phyloP scores from a whole-genome alignment of 2,329 filamentous ascomycete genomes.

The Pestalotiopsis sp. region DNA sequence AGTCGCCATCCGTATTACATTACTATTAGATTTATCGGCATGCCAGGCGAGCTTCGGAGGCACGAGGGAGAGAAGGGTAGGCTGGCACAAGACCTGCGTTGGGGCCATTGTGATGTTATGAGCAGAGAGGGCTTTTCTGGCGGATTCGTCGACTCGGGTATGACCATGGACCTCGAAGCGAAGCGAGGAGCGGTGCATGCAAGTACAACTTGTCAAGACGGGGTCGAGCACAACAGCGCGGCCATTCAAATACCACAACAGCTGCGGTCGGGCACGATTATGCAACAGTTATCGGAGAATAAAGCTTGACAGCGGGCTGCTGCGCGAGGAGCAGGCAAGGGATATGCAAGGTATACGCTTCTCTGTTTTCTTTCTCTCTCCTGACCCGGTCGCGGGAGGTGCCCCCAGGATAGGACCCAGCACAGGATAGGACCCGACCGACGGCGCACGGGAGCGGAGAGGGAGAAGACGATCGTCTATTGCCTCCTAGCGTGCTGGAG shows the following conservation, averaged over 20 bases:
- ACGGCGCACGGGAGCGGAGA: not conserved
- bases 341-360: conserved; percentile 2
- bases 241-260: not conserved
- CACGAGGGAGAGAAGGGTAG: conserved; percentile 11
- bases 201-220: not conserved
- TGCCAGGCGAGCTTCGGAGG: not conserved
- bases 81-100: conserved; percentile 12
- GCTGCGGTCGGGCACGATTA: not conserved
- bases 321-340: not conserved
- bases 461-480: not conserved
- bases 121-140: not conserved
- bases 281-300: conserved; percentile 8
- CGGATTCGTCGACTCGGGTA: not conserved
- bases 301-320: conserved; percentile 4
- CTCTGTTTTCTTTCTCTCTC: not conserved
- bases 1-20: conserved; percentile 17
- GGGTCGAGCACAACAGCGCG: not conserved
- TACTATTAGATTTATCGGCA: conserved; percentile 5
- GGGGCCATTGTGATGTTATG: conserved; percentile 5
- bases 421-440: not conserved
- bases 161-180: not conserved
- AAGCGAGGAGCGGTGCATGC: not conserved
- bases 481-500: not conserved
- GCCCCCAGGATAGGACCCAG: not conserved
- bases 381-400: not conserved